These are phyloP conservation scores for Starmerella floris DNA, from an alignment of 805 yeast species.

Conservation along the genomic window DNA sequence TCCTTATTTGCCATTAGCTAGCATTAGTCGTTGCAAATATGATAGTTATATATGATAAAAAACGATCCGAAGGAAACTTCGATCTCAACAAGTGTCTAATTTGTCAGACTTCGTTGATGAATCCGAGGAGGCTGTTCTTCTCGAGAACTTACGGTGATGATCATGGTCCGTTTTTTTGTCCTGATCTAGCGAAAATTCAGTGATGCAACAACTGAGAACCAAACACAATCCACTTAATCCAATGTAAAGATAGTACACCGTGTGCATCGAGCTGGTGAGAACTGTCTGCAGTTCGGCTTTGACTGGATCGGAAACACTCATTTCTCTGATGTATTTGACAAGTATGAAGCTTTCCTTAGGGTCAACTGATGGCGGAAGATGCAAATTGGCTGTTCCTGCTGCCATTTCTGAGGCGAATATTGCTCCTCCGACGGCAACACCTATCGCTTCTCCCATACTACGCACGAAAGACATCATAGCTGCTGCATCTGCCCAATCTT, in stretches of 20 bases:
- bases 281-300: conserved; percentile 6
- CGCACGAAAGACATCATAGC: conserved; percentile 22
- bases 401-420: conserved; percentile 19
- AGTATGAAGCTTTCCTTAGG: conserved; percentile 15
- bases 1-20: no score
- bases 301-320: conserved; percentile 4
- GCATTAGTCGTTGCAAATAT: no score
- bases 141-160: no score
- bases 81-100: no score
- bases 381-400: not conserved
- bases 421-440: conserved; percentile 25
- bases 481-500: conserved; percentile 21
- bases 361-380: conserved; percentile 7
- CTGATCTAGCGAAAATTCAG: conserved; percentile 17
- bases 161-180: no score
- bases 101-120: no score
- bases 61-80: no score
- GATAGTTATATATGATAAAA: no score
- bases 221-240: conserved; percentile 18
- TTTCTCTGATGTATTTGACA: conserved; percentile 8
- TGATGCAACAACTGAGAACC: conserved; percentile 12
- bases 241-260: conserved; percentile 14
- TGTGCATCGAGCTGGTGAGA: conserved; percentile 13
- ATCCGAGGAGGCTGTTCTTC: no score
- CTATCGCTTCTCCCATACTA: conserved; percentile 23